Base-by-base conservation (phyloP, 805 yeast genomes). In the Hanseniaspora guilliermondii region DNA sequence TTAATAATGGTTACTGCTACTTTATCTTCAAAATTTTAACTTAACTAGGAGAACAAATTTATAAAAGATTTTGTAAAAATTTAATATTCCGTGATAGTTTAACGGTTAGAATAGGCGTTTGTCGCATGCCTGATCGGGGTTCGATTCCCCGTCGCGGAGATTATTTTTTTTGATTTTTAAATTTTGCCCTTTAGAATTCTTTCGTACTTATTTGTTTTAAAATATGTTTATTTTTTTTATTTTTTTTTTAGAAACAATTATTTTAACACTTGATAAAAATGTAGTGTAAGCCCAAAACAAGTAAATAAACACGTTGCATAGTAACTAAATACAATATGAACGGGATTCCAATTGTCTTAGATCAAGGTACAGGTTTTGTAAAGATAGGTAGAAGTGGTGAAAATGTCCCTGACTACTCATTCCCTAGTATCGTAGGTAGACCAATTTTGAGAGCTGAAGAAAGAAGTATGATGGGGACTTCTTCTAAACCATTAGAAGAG, bases 291-390 rank as follows among this genome's bases (percentile, higher is more conserved):
- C 19, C 21, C 12, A 37, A 37, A 37, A 19, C 40, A 37, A 37
- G 17, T 7, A 27, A 11, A 19, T 17, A 7, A 37, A 37, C 19
- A 7, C 40, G 17, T 3, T 21, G 9, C 17, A n/a, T 19, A 37
- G 21, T 6, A 17, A 7, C 7, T 6, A n/a, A 37, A 17, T n/a
- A 17, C 40, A 37, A 17, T 8, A 47, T 47, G 50, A 47, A 47
- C 17, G 40, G 33, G 17, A n/a, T 35, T 30, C 55, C 55, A 16
- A 52, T 52, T 37, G 98, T 93, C 62, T 86, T 93, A 62, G 98
- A 93, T 73, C 97, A 93, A 74, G 98, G 98, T 73, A 93, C 98
- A 49, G 98, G 98, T 56, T 93, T 93, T 67, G 97, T 91, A 53
- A 91, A 89, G 68, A 87, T 91, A 61, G 98, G 98, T 57, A 80